phyloP scores from a whole-genome alignment of 768 basidiomycete genomes.

The Rhodotorula graminis region DNA sequence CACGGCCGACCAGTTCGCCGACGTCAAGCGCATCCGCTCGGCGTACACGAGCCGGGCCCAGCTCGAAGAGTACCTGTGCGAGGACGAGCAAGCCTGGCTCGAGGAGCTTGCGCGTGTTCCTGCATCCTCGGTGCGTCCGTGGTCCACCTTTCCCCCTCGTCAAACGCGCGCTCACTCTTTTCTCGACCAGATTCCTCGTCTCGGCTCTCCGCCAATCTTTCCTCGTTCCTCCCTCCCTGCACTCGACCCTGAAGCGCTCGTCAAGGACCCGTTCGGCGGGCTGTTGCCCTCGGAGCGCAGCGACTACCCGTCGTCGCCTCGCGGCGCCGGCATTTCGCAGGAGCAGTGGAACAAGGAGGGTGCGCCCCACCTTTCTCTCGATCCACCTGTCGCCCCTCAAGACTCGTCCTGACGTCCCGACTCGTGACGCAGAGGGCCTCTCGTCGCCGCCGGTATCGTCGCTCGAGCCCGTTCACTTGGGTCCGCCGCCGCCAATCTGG shows the following conservation, averaged over 20 bases:
- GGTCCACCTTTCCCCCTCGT: not conserved
- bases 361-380: not conserved
- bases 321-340: not conserved
- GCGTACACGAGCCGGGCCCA: not conserved
- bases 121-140: not conserved
- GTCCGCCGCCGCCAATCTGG: not conserved
- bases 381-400: too few relatives aligned
- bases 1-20: not conserved
- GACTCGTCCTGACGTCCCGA: not conserved
- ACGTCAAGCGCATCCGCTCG: not conserved
- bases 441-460: not conserved
- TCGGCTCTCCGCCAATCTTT: conserved; percentile 10
- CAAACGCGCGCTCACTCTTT: not conserved
- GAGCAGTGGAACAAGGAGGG: conserved; percentile 5
- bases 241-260: too few relatives aligned
- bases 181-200: not conserved
- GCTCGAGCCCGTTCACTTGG: not conserved
- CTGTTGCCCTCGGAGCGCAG: not conserved
- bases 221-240: not conserved
- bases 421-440: not conserved
- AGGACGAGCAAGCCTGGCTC: not conserved
- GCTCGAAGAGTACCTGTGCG: not conserved
- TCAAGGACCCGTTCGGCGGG: not conserved
- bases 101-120: too few relatives aligned
- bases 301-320: not conserved